Evolutionary conservation across 306 rosid species (phyloP), one percentile per base, ranked within the genome.

Genomic region (Neltuma alba): DNA sequence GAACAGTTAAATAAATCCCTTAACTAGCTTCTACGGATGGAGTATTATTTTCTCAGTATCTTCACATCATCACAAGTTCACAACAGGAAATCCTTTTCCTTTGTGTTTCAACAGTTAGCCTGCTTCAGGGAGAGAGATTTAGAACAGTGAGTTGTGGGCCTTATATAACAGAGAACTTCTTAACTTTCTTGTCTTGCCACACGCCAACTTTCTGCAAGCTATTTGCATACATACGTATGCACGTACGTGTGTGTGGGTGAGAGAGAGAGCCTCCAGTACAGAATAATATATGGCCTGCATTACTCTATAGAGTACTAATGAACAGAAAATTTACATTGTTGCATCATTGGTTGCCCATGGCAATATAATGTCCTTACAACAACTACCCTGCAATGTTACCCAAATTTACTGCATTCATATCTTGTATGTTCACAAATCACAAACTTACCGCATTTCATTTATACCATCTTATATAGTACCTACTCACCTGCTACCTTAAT

Each of bases 381-480:
- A n/a, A n/a, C n/a, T 37, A 13, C 33, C 48, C 42, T 38, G 65
- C 58, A 42, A 44, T 44, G 62, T 38, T 47, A 30, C 45, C 42
- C 20, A n/a, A n/a, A n/a, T n/a, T n/a, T n/a, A n/a, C n/a, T n/a
- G n/a, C n/a, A 36, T 70, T 50, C 61, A 70, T 61, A 21, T 74
- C 79, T 44, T 71, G 7, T 76, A n/a, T n/a, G n/a, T n/a, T n/a
- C n/a, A n/a, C n/a, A n/a, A n/a, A n/a, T 37, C 75, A 54, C 57
- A 75, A 63, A 45, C 44, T 37, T 40, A 37, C 73, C 45, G 40
- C 16, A 55, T 74, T 44, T 48, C 54, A 33, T 75, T 67, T 57
- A 27, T 80, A 63, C 37, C 50, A 71, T 81, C 45, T 45, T 45
- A 28, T 44, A 36, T 81, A 63, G 57, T 13, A 23, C 77, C 75